Conservation (phyloP, 73 alveolate genomes). For the Halteria grandinella region DNA sequence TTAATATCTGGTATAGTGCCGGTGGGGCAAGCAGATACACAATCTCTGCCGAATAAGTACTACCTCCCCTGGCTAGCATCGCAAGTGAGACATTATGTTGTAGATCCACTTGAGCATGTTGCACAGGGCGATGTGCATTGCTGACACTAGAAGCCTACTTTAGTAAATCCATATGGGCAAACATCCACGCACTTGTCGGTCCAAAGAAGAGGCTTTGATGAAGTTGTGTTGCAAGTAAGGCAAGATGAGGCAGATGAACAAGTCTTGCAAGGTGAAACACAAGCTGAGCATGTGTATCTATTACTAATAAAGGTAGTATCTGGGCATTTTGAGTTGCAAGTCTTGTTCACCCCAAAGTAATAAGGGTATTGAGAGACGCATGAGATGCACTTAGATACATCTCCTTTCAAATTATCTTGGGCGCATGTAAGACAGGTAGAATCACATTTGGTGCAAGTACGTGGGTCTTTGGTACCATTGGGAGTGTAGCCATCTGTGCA, state of each 20-base stretch:
- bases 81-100: slow-evolving; percentile 56
- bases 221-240: not conserved
- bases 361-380: slow-evolving; percentile 20
- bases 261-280: slow-evolving; percentile 41
- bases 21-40: slow-evolving; percentile 51
- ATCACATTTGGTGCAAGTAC: slow-evolving; percentile 27
- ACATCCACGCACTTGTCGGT: slow-evolving; percentile 30
- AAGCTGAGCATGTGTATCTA: slow-evolving; percentile 24
- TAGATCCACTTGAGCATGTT: slow-evolving; percentile 41
- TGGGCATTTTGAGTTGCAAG: slow-evolving; percentile 14
- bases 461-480: slow-evolving; percentile 27
- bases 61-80: slow-evolving; percentile 1
- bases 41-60: slow-evolving; percentile 26
- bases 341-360: not conserved
- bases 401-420: not conserved
- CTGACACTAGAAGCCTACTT: slow-evolving; percentile 45
- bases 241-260: slow-evolving; percentile 25
- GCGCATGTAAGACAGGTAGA: slow-evolving; percentile 26
- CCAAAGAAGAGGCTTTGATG: slow-evolving; percentile 24
- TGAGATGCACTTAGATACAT: slow-evolving; percentile 1
- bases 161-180: slow-evolving; percentile 48
- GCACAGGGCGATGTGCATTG: slow-evolving; percentile 55
- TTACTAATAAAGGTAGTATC: slow-evolving; percentile 1
- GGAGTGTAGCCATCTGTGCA: slow-evolving; percentile 38
- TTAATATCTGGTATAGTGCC: slow-evolving; percentile 39